These are phyloP conservation scores for Cryptosporidium meleagridis DNA, from an alignment of 169 alveolate genomes.

Conservation along the genomic window DNA sequence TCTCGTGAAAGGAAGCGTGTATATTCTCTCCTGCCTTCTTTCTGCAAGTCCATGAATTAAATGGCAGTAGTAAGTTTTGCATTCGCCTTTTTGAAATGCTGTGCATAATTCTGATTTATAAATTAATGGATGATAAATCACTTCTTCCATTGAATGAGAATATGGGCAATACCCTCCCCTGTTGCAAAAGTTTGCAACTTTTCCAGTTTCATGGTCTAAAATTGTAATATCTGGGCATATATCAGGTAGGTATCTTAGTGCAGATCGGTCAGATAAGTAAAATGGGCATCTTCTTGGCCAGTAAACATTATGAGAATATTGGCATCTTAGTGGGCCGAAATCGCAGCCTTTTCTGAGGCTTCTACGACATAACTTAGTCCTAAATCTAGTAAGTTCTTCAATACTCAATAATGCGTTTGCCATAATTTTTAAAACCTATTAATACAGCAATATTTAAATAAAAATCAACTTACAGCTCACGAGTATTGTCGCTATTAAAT, in stretches of 20 bases:
- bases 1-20: constrained; percentile 81
- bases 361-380: constrained; percentile 85
- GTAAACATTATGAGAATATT: constrained; percentile 85
- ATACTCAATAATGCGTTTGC: constrained; percentile 82
- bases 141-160: constrained; percentile 86
- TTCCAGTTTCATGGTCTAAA: constrained; percentile 67
- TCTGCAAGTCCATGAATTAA: constrained; percentile 88
- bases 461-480: background rate
- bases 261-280: constrained; percentile 84
- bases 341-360: constrained; percentile 84
- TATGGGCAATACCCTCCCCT: constrained; percentile 87
- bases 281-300: constrained; percentile 89
- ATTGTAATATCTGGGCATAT: constrained; percentile 81
- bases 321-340: constrained; percentile 86
- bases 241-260: constrained; percentile 85
- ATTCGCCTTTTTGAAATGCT: constrained; percentile 82
- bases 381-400: constrained; percentile 85
- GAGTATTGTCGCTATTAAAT: background rate
- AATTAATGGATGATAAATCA: constrained; percentile 85
- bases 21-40: constrained; percentile 81
- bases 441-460: background rate
- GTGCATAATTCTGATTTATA: constrained; percentile 84
- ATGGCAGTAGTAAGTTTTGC: constrained; percentile 87
- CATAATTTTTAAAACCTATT: constrained; percentile 59
- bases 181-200: constrained; percentile 80